Conservation (phyloP, 2,329 filamentous ascomycete genomes). For the Exophiala spinifera region DNA sequence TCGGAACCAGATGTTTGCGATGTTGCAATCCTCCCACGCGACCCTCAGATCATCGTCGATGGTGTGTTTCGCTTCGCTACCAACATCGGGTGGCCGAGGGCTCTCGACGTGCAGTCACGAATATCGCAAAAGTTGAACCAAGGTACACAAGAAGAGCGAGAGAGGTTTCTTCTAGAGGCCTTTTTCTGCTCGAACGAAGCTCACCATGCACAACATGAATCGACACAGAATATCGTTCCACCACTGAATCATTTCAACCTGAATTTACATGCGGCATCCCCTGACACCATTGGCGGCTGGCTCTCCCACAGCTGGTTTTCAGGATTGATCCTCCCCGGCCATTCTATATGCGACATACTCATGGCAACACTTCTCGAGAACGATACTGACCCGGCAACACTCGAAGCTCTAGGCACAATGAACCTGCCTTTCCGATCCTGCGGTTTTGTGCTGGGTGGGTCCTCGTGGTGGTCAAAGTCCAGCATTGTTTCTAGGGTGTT, state of each 20-base stretch:
- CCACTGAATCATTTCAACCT: constrained; percentile 14
- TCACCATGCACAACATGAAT: not conserved
- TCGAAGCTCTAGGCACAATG: constrained; percentile 48
- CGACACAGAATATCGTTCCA: not conserved
- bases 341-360: constrained; percentile 53
- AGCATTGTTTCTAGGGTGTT: constrained; percentile 55
- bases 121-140: constrained; percentile 26
- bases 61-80: constrained; percentile 31
- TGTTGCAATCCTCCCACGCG: constrained; percentile 22
- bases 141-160: constrained; percentile 16
- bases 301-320: constrained; percentile 55
- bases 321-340: constrained; percentile 54
- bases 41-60: constrained; percentile 26
- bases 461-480: constrained; percentile 57
- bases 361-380: constrained; percentile 57
- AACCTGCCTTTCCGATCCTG: constrained; percentile 49
- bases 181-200: constrained; percentile 9
- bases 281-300: constrained; percentile 48
- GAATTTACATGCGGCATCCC: constrained; percentile 19
- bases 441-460: constrained; percentile 49
- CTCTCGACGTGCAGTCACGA: constrained; percentile 23
- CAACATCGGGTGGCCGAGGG: constrained; percentile 29
- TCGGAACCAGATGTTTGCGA: constrained; percentile 17
- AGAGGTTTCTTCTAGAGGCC: constrained; percentile 21
- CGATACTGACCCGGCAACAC: constrained; percentile 43